phyloP scores from a whole-genome alignment of 768 basidiomycete genomes.

The Amanita pallidorosea region DNA sequence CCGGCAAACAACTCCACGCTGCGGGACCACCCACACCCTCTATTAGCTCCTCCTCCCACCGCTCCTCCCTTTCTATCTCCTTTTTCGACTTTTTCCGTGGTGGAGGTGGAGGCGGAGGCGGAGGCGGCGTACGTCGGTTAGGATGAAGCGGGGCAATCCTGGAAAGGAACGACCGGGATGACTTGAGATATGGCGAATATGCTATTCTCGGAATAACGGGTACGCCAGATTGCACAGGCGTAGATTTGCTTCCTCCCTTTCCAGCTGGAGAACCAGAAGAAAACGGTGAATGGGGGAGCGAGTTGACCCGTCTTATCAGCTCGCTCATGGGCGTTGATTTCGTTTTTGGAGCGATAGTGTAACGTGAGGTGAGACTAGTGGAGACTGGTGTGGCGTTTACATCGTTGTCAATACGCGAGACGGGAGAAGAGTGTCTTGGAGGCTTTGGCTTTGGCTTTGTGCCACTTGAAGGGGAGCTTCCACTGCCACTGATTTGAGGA shows the following conservation, averaged over 20 bases:
- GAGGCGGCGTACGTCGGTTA: constrained; percentile 64
- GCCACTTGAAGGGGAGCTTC: not conserved
- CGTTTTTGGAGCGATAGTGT: constrained; percentile 37
- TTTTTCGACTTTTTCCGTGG: constrained; percentile 76
- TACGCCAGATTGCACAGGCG: constrained; percentile 7
- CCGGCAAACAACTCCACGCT: constrained; percentile 37
- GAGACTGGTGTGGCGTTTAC: constrained; percentile 16
- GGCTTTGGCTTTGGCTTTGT: not conserved
- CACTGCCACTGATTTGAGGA: not conserved
- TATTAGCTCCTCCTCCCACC: constrained; percentile 71
- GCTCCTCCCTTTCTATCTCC: constrained; percentile 63
- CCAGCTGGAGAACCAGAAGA: constrained; percentile 16
- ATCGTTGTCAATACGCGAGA: constrained; percentile 7
- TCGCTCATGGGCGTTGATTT: constrained; percentile 62
- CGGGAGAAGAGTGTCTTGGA: constrained; percentile 2
- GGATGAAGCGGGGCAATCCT: constrained; percentile 70
- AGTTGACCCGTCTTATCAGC: constrained; percentile 62
- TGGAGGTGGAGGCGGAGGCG: constrained; percentile 58
- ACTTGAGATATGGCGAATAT: constrained; percentile 59
- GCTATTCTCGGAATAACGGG: constrained; percentile 16
- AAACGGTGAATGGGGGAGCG: constrained; percentile 55
- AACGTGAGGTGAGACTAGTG: constrained; percentile 16
- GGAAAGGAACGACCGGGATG: constrained; percentile 50
- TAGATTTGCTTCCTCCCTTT: constrained; percentile 11
- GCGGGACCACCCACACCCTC: constrained; percentile 64